Base-by-base conservation (phyloP, 495 filamentous ascomycete genomes). In the Haplographium delicatum region DNA sequence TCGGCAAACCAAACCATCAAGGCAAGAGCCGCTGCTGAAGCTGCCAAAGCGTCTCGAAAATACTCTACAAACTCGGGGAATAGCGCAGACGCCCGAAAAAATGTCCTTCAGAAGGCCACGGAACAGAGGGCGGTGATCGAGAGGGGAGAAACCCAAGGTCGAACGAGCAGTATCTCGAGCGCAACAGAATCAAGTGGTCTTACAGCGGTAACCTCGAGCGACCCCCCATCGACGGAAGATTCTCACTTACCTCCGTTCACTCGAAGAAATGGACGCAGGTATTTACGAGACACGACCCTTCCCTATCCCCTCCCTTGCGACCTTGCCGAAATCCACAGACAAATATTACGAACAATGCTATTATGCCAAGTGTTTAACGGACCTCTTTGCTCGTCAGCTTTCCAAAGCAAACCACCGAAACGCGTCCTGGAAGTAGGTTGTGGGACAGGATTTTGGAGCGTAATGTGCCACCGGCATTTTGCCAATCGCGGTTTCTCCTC, bases 241-340 rank as follows among this genome's bases (percentile, higher is more conserved):
- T 27, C 76, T 52, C 66, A 70, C 23, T 62, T 70, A 50, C 75
- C 74, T 48, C 83, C 87, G 3, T 87, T 91, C 63, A 72, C 84
- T 47, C 72, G 78, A 50, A 81, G 84, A 49, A 79, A 88, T 62
- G 88, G 88, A 41, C 83, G 90, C 30, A 84, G 82, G 30, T 96
- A 88, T 65, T 76, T 94, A 53, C 81, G 85, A 54, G 89, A 96
- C 59, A 73, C 77, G 19, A 78, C 81, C 11, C 71, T 85, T 34
- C 62, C 82, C 10, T 96, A 97, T 58, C 89, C 88, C 27, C 70
- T 97, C 13, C 91, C 91, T 49, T 86, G 88, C 68, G 91, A 96
- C 71, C 76, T 95, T 25, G 72, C 82, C 42, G 91, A 96, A 67
- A 74, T 95, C 52, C 89, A 95, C 63, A 76, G 91, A 35, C 91